Base-by-base conservation (phyloP, 2,329 filamentous ascomycete genomes). In the Nothophoma quercina region DNA sequence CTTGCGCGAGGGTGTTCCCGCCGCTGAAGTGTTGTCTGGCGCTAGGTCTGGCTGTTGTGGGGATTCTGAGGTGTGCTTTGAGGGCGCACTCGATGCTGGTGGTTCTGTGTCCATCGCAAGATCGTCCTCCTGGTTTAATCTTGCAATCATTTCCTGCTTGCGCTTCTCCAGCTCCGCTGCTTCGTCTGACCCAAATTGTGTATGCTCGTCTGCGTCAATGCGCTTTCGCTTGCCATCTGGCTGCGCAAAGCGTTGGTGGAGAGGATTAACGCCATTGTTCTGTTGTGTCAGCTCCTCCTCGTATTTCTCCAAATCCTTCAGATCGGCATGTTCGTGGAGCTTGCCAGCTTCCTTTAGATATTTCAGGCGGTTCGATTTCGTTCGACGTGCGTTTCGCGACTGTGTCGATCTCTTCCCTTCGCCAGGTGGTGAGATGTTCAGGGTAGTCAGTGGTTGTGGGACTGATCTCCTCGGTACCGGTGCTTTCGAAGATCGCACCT, bases 311-410 rank as follows among this genome's bases (percentile, higher is more conserved):
- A 87, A 69, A 48, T 84, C 81, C 9, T 71, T 66, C 33, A 83
- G 76, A 41, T 78, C 80, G 5, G 85, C 84, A 49, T 79, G 69
- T 21, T 72, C 58, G 16, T 78, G 78, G 7, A 88, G 70, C 10
- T 80, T 65, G 1, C 83, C 84, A n/a, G 78, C 69, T 15, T 77
- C 68, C 60, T 87, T 85, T 7, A 88, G 74, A 49, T 78, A 76
- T 4, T 74, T 71, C 9, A 88, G 72, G 50, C 75, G 75, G 50
- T 80, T 80, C 30, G 76, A 71, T 44, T 81, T 71, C 49, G 79
- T 80, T 32, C 79, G 78, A 30, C 86, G 78, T 23, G 73, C 64
- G 58, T 89, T 89, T 55, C 85, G 81, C 19, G 73, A 73, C 42
- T 79, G 79, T 0, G 86, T 89, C 15, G 68, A 62, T 18, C 65